Percentiles rank a stretch among this genome's conserved stretches.
Conservation (phyloP, 1,284 basidiomycete genomes). For the Sanghuangporus sanghuang region DNA sequence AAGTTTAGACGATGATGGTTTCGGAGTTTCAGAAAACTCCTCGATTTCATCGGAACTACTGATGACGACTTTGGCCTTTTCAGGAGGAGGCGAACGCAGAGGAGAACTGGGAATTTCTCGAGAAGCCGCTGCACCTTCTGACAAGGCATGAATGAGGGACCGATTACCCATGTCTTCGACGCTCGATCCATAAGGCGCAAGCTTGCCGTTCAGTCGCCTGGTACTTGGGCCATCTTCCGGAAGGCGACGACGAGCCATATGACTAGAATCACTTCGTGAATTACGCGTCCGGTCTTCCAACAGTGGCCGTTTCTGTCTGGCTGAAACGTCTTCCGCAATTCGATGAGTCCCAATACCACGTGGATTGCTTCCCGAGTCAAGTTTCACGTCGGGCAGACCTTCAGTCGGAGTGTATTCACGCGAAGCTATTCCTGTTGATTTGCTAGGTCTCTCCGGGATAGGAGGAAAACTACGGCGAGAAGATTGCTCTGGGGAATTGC, state of each 20-base stretch:
- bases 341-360: background rate
- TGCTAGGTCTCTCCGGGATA: background rate
- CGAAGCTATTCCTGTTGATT: background rate
- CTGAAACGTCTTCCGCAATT: too few relatives aligned
- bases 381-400: background rate
- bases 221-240: slow-evolving; percentile 1
- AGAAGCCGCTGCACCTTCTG: background rate
- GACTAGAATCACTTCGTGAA: too few relatives aligned
- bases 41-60: slow-evolving; percentile 3
- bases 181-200: background rate
- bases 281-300: too few relatives aligned
- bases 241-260: background rate
- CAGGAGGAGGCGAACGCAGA: background rate
- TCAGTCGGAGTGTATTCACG: background rate
- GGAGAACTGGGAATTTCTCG: background rate
- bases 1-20: background rate
- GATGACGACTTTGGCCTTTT: background rate
- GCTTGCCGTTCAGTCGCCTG: background rate
- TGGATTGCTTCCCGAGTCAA: background rate
- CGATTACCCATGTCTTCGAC: too few relatives aligned
- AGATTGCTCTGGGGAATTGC: background rate
- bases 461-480: background rate
- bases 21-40: background rate
- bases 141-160: background rate
- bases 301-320: too few relatives aligned